Conservation (phyloP, 2,329 filamentous ascomycete species). For the Pseudogymnoascus destructans region DNA sequence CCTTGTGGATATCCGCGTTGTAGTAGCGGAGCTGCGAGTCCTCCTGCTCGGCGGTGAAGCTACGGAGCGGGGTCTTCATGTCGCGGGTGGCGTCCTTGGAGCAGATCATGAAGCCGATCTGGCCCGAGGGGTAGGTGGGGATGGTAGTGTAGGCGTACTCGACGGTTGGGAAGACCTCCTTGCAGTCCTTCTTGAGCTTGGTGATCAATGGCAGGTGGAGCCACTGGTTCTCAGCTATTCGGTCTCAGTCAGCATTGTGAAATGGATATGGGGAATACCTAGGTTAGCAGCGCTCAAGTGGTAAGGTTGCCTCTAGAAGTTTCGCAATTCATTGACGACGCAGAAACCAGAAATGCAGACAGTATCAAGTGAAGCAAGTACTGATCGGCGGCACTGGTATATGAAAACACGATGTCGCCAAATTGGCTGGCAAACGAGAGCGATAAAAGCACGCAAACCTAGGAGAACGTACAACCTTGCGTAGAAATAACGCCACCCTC, state of each 20-base stretch:
- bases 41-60: constrained; percentile 78
- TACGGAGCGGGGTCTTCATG: constrained; percentile 72
- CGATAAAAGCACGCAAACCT: constrained; percentile 27
- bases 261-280: neutral
- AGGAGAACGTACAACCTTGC: constrained; percentile 98
- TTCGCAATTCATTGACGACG: neutral
- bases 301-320: constrained; percentile 7
- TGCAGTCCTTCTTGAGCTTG: constrained; percentile 92
- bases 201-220: constrained; percentile 89
- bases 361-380: constrained; percentile 1
- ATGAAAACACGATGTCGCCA: neutral
- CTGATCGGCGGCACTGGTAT: neutral
- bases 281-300: constrained; percentile 7
- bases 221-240: constrained; percentile 94
- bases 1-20: constrained; percentile 92
- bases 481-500: constrained; percentile 98
- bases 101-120: constrained; percentile 99
- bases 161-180: constrained; percentile 89
- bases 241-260: neutral
- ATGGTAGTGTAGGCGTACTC: constrained; percentile 99
- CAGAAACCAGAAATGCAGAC: neutral
- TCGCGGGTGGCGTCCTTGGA: constrained; percentile 81
- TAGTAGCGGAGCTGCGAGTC: constrained; percentile 91
- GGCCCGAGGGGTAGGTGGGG: constrained; percentile 94
- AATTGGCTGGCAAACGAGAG: neutral